Conservation (phyloP, 148 eudicot genomes). For the Tetragonia tetragonoides region DNA sequence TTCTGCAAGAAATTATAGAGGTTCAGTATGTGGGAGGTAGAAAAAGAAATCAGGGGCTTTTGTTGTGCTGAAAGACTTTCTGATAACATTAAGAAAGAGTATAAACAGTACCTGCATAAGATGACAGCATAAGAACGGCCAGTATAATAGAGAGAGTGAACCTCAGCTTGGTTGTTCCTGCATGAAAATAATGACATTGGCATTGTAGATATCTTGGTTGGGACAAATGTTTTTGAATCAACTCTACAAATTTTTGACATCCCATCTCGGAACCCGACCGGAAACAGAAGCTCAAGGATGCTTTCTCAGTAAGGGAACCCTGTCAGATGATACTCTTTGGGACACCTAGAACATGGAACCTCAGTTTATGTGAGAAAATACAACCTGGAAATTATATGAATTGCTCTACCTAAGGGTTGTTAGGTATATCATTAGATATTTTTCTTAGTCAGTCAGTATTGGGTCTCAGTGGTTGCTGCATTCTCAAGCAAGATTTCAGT, state of each 20-base stretch:
- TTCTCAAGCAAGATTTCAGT: slow-evolving; percentile 27
- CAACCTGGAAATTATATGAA: slow-evolving; percentile 11
- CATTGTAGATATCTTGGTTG: not conserved
- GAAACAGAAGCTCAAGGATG: not conserved
- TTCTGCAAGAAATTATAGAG: slow-evolving; percentile 19
- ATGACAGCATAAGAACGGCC: slow-evolving; percentile 11
- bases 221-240: not conserved
- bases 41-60: no score
- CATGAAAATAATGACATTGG: slow-evolving; percentile 2
- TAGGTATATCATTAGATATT: slow-evolving; percentile 20
- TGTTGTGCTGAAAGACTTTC: no score
- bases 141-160: slow-evolving; percentile 17
- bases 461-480: slow-evolving; percentile 17
- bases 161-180: slow-evolving; percentile 7
- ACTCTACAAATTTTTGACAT: not conserved
- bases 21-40: no score
- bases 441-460: slow-evolving; percentile 2
- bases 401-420: slow-evolving; percentile 19
- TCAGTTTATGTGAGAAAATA: not conserved
- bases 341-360: not conserved
- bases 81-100: not conserved
- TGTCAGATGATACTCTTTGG: not conserved
- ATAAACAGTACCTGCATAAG: slow-evolving; percentile 20
- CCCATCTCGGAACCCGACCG: slow-evolving; percentile 14
- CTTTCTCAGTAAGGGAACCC: not conserved